Evolutionary conservation across 768 basidiomycete species (phyloP), one percentile per base, ranked within the genome.

Genomic region (Mrakia gelida): DNA sequence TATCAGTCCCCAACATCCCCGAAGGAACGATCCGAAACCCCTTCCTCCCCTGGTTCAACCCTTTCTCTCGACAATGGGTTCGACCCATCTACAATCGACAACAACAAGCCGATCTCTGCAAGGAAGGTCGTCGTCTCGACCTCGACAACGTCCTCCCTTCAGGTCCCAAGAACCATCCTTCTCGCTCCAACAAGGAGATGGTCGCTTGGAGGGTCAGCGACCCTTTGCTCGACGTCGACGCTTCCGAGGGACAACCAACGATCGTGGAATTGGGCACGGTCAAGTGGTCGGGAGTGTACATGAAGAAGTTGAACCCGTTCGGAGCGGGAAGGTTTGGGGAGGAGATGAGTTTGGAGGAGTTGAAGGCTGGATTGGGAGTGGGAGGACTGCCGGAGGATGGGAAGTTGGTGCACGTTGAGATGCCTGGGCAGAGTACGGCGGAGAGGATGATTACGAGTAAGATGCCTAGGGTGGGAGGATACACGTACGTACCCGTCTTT

Each of bases 111-210:
- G 11, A 21, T 0, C 72, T 78, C n/a, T 23, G 21, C n/a, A 52
- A 70, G 15, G 77, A 78, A 41, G 62, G 49, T n/a, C 62, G 73
- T 38, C 72, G 77, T 41, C 72, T 78, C 41, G 30, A 32, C 16
- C 34, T 43, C 26, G 43, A 32, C 15, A 28, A 78, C 72, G 71
- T 78, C 34, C 77, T 78, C 41, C 77, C 77, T 30, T 78, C 77
- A n/a, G 77, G 77, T 54, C 72, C 72, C 32, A 78, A 78, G 77
- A 78, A 73, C 59, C 77, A 63, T 4, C 45, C 62, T 3, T 65
- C 49, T 15, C 74, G 38, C 43, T 73, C 63, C 9, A 78, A 78
- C 73, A 63, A 45, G 59, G 26, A 38, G 13, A 45, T 70, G 30
- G 26, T 18, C 38, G 77, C 72, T 21, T 77, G 76, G 76, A 26